phyloP scores from a whole-genome alignment of 208 protist genomes.

The Leishmania arabica region DNA sequence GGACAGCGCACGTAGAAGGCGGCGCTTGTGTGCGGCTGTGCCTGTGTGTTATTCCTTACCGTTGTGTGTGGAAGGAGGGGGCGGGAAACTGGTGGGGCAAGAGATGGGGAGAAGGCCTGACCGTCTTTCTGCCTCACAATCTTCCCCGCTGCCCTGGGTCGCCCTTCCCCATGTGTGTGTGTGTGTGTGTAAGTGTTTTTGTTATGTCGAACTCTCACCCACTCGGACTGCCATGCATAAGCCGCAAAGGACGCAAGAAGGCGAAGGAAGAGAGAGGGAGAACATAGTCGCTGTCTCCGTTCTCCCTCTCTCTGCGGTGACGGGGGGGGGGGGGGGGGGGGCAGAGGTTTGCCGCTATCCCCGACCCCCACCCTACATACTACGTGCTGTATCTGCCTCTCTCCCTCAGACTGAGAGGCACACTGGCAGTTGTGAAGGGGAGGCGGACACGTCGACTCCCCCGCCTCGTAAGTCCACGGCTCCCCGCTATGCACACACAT shows the following conservation, averaged over 20 bases:
- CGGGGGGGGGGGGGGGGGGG: background rate
- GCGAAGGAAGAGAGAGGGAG: background rate
- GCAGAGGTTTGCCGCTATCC: background rate
- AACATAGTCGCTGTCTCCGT: background rate
- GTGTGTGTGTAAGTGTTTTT: no score
- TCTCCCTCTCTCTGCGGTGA: background rate
- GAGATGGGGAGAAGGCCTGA: background rate
- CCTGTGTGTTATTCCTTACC: background rate
- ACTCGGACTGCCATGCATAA: background rate
- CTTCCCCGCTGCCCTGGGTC: no score
- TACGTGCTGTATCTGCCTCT: background rate
- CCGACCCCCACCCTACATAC: background rate
- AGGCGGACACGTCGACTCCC: no score
- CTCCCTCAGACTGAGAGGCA: background rate
- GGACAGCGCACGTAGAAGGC: conserved; percentile 30
- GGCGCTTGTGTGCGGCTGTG: background rate
- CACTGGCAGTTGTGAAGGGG: background rate
- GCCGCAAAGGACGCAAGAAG: background rate
- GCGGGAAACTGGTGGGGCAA: background rate
- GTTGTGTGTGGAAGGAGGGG: background rate
- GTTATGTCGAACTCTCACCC: background rate
- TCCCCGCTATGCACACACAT: background rate
- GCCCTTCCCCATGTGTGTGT: background rate
- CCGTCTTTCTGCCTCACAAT: background rate
- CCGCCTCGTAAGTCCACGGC: background rate